phyloP scores from a whole-genome alignment of 1,284 basidiomycete species.

The Naganishia cerealis region DNA sequence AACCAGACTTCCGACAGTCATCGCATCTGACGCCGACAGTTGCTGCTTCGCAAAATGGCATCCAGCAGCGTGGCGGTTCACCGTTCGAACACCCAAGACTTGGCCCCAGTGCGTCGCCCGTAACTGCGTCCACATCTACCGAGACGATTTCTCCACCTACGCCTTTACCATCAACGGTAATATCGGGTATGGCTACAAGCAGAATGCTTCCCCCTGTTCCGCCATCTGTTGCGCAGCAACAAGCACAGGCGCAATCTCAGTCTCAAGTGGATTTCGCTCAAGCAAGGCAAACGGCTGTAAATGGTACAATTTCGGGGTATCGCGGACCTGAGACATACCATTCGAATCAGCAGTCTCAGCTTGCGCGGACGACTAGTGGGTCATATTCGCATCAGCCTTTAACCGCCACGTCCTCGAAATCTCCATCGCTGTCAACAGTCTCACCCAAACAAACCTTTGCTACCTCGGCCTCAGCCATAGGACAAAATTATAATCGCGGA shows the following conservation, averaged over 20 bases:
- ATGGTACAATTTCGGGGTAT: slow-evolving; percentile 4
- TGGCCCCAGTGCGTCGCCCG: slow-evolving; percentile 2
- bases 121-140: background rate
- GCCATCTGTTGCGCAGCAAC: slow-evolving; percentile 9
- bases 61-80: background rate
- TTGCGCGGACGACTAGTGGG: background rate
- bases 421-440: background rate
- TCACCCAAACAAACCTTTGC: slow-evolving; percentile 16
- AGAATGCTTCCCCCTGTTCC: slow-evolving; percentile 18
- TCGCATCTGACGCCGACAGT: background rate
- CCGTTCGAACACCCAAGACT: background rate
- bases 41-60: background rate
- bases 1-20: background rate
- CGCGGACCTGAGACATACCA: slow-evolving; percentile 18
- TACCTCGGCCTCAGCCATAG: slow-evolving; percentile 9
- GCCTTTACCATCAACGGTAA: background rate
- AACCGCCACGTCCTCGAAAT: slow-evolving; percentile 19
- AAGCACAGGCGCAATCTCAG: slow-evolving; percentile 6
- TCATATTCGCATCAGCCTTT: slow-evolving; percentile 27
- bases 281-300: background rate
- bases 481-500: background rate
- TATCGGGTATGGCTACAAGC: background rate
- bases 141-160: background rate
- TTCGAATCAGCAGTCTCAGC: background rate
- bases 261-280: slow-evolving; percentile 3